Percentiles rank a stretch among this genome's conserved stretches.
Evolutionary conservation across 176 grass and related monocot species (phyloP).

Genomic region (Ampelocalamus luodianensis): DNA sequence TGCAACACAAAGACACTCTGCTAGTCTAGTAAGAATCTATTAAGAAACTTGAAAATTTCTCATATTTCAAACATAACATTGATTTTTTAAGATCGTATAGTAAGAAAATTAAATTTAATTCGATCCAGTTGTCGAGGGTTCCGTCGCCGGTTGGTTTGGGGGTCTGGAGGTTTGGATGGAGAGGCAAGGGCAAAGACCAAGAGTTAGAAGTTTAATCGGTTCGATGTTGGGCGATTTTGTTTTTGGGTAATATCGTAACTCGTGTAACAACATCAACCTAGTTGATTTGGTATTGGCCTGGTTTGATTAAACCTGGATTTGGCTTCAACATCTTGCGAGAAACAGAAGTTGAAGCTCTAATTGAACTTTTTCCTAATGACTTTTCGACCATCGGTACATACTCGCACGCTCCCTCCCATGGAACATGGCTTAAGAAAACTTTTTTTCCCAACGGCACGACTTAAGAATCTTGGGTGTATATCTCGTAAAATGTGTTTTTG

Average conservation of each 20-base stretch:
- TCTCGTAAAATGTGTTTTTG: background rate
- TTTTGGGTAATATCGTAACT: background rate
- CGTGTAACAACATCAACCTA: background rate
- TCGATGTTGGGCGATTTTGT: no score
- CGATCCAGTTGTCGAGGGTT: fast-evolving
- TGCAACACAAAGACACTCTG: no score
- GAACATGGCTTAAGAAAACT: no score
- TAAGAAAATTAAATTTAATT: background rate
- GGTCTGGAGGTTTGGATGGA: no score
- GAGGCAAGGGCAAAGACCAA: no score
- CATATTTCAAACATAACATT: background rate
- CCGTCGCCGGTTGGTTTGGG: no score
- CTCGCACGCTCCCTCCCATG: no score
- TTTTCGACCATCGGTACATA: background rate
- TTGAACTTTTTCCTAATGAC: background rate
- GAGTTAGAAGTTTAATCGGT: no score
- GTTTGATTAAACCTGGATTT: background rate
- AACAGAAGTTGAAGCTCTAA: background rate
- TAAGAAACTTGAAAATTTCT: background rate
- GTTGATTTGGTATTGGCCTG: background rate
- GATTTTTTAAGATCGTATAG: background rate
- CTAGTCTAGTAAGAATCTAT: no score
- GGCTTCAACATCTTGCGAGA: background rate
- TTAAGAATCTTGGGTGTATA: no score
- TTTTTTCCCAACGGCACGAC: no score